phyloP scores from a whole-genome alignment of 441 rosid genomes.

The Brassica hybrid region DNA sequence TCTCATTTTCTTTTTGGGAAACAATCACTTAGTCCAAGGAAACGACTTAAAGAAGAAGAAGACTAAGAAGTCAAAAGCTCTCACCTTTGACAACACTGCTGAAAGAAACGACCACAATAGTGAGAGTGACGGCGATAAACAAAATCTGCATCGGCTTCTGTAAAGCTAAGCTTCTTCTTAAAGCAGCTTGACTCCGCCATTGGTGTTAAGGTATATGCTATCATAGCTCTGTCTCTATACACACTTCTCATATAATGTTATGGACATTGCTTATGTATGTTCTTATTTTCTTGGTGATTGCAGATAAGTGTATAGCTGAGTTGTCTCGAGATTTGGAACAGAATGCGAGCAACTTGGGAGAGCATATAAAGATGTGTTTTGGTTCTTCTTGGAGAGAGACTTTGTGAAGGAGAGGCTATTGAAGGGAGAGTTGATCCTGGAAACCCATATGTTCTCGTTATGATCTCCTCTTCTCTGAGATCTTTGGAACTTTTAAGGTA shows the following conservation, averaged over 20 bases:
- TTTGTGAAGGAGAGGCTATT: slow-evolving; percentile 44
- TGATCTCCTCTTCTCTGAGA: slow-evolving; percentile 68
- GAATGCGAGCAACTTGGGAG: slow-evolving; percentile 53
- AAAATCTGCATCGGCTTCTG: slow-evolving; percentile 50
- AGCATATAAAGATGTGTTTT: slow-evolving; percentile 59
- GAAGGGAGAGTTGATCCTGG: slow-evolving; percentile 52
- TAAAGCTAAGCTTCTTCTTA: slow-evolving; percentile 64
- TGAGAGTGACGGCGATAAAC: background rate
- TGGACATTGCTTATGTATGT: background rate
- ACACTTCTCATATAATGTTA: background rate
- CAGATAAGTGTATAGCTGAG: slow-evolving; percentile 67
- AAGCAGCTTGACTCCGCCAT: slow-evolving; percentile 26
- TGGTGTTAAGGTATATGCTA: no score
- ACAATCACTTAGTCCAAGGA: no score
- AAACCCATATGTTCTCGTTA: slow-evolving; percentile 44
- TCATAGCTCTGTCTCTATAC: background rate
- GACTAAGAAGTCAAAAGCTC: slow-evolving; percentile 38
- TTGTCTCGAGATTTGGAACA: slow-evolving; percentile 46
- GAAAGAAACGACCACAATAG: slow-evolving; percentile 23
- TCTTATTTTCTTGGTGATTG: slow-evolving; percentile 10
- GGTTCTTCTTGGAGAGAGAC: slow-evolving; percentile 66
- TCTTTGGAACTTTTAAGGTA: slow-evolving; percentile 73
- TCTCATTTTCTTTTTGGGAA: background rate
- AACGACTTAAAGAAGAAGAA: slow-evolving; percentile 18
- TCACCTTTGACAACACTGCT: background rate